Base-by-base conservation (phyloP, 2,329 filamentous ascomycete genomes). In the Cordyceps javanica region DNA sequence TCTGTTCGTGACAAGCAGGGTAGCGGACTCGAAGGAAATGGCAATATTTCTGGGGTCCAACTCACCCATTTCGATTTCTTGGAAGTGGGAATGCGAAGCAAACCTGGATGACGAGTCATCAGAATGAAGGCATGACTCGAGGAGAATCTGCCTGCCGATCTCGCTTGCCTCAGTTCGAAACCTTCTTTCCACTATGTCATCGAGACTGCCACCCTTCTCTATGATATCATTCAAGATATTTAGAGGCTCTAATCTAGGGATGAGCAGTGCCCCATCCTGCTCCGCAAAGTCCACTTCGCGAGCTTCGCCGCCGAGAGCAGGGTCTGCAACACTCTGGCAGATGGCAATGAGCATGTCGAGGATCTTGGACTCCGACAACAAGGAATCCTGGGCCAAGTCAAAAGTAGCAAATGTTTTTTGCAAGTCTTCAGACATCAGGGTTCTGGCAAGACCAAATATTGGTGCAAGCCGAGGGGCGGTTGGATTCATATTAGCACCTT, bases 401-500 rank as follows among this genome's bases (percentile, higher is more conserved):
- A 81, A 65, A 0, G 73, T 75, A 11, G 74, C 66, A 16, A 81
- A 68, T 0, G 61, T 66, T 62, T 72, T 78, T 19, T 72, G 68
- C 0, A 73, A 68, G 59, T 80, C 74, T 48, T 82, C 80, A 0
- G 79, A 82, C 48, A 76, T 72, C 9, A 82, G 66, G 0, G 77
- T 77, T 21, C 80, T 71, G 1, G 76, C 72, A 16, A 82, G 64
- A 2, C 74, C 78, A n/a, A 77, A 64, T 21, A 80, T 70, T 0
- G 74, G 69, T 2, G 77, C 69, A 13, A 69, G 66, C 25, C 64
- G 63, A 0, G 78, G 76, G 16, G 68, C 69, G 39, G 32, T 50
- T 14, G 65, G 66, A 44, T 60, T 68, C 68, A 65, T 72, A 30
- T 76, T 72, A 2, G 74, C 76, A 4, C 74, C 74, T 0, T 67